Base-by-base conservation (phyloP, 2,329 filamentous ascomycete species). In the Leptographium galeiforme region DNA sequence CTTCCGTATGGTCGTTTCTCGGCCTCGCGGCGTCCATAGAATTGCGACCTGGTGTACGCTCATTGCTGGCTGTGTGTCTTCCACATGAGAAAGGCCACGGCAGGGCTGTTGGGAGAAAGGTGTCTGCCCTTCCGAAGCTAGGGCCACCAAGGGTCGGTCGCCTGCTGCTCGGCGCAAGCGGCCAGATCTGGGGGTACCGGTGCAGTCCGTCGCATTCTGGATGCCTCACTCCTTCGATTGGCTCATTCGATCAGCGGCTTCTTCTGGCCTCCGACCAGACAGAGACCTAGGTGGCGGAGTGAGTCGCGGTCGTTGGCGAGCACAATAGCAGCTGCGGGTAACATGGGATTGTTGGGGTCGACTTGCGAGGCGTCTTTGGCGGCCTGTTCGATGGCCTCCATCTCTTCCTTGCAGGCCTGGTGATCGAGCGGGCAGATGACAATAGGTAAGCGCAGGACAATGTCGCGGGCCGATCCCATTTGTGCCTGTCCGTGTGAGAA, bases 301-400 rank as follows among this genome's bases (percentile, higher is more conserved):
- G 79, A 77, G 59, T 82, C 77, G 53, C 72, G 81, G 64, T 97
- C 90, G 56, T 78, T 84, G 6, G 88, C 82, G 50, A 86, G 76
- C 55, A 97, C 80, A 57, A 98, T 93, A 8, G 79, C 83, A 57
- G 84, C 82, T 1, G 90, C 84, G 1, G 93, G 90, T n/a, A 96
- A 70, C 84, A 94, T 90, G 0, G 90, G 93, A 61, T 93, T 93
- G 57, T 94, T 88, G 0, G 85, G 85, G 60, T 91, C 89, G 56
- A 97, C 84, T 57, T 87, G 82, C 16, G 87, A 85, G 2, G 93
- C 91, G 61, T 97, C 91, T 67, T 90, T 91, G 45, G 93, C 93
- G 0, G 93, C 87, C 68, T 95, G 89, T 65, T 96, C 90, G 58
- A 98, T 97, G 40, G 90, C 90, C 62, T 95, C 90, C 89, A 98